Conservation (phyloP, 495 filamentous ascomycete species). For the Trichoderma reesei region DNA sequence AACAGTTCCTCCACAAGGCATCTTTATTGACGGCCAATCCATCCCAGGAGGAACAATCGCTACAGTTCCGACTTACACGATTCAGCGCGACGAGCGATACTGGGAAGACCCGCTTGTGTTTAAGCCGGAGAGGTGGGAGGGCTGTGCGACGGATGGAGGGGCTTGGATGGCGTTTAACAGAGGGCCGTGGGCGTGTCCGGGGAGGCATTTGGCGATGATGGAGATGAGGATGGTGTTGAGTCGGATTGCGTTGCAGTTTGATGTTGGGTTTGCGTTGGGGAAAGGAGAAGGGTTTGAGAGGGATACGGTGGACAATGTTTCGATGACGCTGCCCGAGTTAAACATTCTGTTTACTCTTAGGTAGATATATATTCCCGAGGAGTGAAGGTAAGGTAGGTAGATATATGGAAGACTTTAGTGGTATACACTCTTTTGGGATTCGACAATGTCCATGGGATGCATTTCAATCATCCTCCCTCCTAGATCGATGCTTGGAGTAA, state of each 20-base stretch:
- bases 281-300: background rate
- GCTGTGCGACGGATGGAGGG: slow-evolving; percentile 14
- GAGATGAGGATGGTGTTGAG: slow-evolving; percentile 29
- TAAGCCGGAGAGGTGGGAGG: slow-evolving; percentile 42
- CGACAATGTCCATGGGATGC: too few species aligned
- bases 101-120: slow-evolving; percentile 35
- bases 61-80: slow-evolving; percentile 16
- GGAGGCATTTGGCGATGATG: slow-evolving; percentile 27
- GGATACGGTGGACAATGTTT: background rate
- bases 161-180: slow-evolving; percentile 18
- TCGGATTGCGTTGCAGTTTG: slow-evolving; percentile 24
- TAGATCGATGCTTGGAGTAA: too few species aligned
- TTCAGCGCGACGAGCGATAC: slow-evolving; percentile 27
- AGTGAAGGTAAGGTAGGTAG: too few species aligned
- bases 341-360: background rate
- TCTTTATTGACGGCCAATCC: slow-evolving; percentile 33
- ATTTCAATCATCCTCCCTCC: too few species aligned
- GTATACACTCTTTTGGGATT: too few species aligned
- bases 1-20: slow-evolving; percentile 33
- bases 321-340: background rate
- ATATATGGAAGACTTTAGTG: too few species aligned
- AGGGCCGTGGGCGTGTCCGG: slow-evolving; percentile 17
- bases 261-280: slow-evolving; percentile 24
- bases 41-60: slow-evolving; percentile 37
- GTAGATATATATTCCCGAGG: background rate